phyloP scores from a whole-genome alignment of 2,329 filamentous ascomycete species.

The Trichophyton verrucosum region DNA sequence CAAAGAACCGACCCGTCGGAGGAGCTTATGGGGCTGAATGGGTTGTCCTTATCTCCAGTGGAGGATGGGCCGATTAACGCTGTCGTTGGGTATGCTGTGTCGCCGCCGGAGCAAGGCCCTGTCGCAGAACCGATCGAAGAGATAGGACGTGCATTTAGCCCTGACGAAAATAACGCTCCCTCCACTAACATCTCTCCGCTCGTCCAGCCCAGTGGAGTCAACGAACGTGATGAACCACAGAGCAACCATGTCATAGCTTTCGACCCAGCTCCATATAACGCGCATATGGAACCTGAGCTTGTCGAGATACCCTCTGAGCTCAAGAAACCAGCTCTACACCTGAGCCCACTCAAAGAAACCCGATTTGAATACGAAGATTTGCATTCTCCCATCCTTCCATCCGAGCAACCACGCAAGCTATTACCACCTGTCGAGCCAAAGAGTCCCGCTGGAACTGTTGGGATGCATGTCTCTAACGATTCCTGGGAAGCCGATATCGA shows the following conservation, averaged over 20 bases:
- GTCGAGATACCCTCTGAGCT: background rate
- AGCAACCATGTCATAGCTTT: slow-evolving; percentile 20
- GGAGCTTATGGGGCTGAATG: slow-evolving; percentile 27
- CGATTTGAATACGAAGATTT: background rate
- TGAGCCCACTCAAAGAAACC: background rate
- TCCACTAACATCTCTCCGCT: slow-evolving; percentile 30
- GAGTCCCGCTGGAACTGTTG: background rate
- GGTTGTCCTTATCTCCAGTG: slow-evolving; percentile 22
- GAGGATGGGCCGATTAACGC: slow-evolving; percentile 17
- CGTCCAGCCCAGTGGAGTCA: slow-evolving; percentile 33
- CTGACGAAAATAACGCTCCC: slow-evolving; percentile 30
- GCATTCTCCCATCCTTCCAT: slow-evolving; percentile 8
- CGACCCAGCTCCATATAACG: slow-evolving; percentile 2
- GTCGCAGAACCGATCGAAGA: slow-evolving; percentile 22
- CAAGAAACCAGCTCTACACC: background rate
- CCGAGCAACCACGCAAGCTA: background rate
- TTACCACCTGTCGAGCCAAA: background rate
- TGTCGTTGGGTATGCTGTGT: background rate
- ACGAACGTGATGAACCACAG: slow-evolving; percentile 34
- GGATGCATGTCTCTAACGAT: background rate
- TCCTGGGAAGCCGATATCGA: slow-evolving; percentile 53
- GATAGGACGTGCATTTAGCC: slow-evolving; percentile 30
- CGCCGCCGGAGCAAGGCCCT: slow-evolving; percentile 15
- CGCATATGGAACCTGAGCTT: background rate
- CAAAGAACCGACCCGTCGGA: slow-evolving; percentile 30